Conservation (phyloP, 192 early-diverging fungal species). For the Gamsiella multidivaricata region DNA sequence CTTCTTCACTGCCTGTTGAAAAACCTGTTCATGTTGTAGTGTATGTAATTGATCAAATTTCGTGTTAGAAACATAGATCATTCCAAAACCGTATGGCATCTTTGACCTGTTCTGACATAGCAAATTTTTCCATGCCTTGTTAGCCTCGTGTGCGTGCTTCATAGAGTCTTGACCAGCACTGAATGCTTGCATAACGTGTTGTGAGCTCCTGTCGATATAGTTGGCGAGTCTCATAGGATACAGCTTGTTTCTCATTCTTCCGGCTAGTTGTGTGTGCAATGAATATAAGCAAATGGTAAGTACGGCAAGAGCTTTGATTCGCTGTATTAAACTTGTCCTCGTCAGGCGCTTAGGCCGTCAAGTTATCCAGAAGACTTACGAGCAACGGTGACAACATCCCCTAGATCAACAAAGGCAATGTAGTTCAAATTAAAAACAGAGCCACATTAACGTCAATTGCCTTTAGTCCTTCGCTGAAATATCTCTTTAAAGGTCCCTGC, state of each 20-base stretch:
- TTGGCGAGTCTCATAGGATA: slow-evolving; percentile 46
- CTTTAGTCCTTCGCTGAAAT: background rate
- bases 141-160: slow-evolving; percentile 33
- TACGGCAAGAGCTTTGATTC: too few relatives aligned
- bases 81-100: too few relatives aligned
- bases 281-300: background rate
- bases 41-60: background rate
- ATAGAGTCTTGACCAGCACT: slow-evolving; percentile 31
- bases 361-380: slow-evolving; percentile 22
- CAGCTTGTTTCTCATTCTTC: slow-evolving; percentile 52
- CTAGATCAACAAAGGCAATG: slow-evolving; percentile 12
- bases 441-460: background rate
- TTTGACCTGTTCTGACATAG: too few relatives aligned
- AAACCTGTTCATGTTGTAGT: slow-evolving; percentile 1
- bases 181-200: slow-evolving; percentile 19
- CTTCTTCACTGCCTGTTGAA: slow-evolving; percentile 44
- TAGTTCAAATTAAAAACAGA: background rate
- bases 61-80: background rate
- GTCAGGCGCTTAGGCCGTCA: too few relatives aligned
- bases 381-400: slow-evolving; percentile 48
- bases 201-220: slow-evolving; percentile 43
- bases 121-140: slow-evolving; percentile 19
- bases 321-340: too few relatives aligned
- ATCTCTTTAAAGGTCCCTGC: too few relatives aligned
- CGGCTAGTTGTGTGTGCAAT: slow-evolving; percentile 12